Conservation (phyloP, 208 protist genomes). For the Wallacemonas sp. region DNA sequence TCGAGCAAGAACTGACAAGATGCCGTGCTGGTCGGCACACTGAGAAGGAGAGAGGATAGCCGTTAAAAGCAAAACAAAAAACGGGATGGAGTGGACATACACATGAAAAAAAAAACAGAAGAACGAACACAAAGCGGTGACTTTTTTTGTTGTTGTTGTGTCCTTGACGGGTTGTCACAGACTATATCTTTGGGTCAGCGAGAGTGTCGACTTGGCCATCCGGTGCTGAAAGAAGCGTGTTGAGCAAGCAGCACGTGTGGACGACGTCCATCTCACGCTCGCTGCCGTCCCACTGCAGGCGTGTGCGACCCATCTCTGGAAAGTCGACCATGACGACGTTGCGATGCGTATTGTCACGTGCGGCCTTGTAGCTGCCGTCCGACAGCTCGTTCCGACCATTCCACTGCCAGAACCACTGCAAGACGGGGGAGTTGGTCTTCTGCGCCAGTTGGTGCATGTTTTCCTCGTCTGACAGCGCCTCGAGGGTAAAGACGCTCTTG, state of each 20-base stretch:
- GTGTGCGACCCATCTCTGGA: conserved; percentile 16
- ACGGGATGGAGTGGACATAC: no score
- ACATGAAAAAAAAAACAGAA: no score
- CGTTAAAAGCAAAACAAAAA: no score
- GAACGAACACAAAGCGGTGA: no score
- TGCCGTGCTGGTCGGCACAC: no score
- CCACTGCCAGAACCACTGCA: conserved; percentile 43
- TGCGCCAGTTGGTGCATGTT: conserved; percentile 27
- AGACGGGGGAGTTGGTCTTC: conserved; percentile 28
- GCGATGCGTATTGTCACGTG: conserved; percentile 24
- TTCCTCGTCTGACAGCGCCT: conserved; percentile 3
- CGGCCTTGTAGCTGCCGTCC: conserved; percentile 6
- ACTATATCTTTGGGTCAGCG: no score
- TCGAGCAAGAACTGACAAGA: no score
- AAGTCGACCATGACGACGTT: conserved; percentile 64
- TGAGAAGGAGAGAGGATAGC: no score
- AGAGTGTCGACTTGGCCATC: no score
- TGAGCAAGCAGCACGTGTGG: conserved; percentile 14
- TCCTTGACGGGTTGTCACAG: no score
- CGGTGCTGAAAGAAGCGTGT: background rate
- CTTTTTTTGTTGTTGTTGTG: no score
- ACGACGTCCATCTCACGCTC: conserved; percentile 12
- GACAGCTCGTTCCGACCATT: conserved; percentile 30
- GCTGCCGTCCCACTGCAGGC: conserved; percentile 9
- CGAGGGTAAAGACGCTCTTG: conserved; percentile 21